Evolutionary conservation across 1,284 basidiomycete species (phyloP).

Genomic region (Microbotryum intermedium): DNA sequence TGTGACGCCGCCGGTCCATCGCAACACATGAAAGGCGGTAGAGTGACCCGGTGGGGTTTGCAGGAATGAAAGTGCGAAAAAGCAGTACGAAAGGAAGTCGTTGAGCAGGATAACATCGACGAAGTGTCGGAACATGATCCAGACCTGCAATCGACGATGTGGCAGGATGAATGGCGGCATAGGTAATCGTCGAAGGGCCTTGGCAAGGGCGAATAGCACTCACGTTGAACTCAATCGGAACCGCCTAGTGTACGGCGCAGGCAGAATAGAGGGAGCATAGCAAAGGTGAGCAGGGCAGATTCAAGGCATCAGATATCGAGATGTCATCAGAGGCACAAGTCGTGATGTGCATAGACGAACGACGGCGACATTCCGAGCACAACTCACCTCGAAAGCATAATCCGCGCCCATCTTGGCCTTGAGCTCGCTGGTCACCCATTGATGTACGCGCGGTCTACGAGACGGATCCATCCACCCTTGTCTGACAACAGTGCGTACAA

Average conservation of each 20-base stretch:
- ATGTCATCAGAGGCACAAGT: too few relatives aligned
- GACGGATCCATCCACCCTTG: slow-evolving; percentile 79
- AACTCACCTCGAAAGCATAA: slow-evolving; percentile 76
- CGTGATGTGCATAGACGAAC: background rate
- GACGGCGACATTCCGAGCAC: background rate
- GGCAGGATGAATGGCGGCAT: slow-evolving; percentile 26
- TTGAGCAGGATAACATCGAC: slow-evolving; percentile 96
- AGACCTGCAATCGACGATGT: slow-evolving; percentile 44
- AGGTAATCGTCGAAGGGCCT: slow-evolving; percentile 1
- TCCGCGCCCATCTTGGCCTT: slow-evolving; percentile 88
- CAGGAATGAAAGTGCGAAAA: slow-evolving; percentile 74
- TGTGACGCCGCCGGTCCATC: slow-evolving; percentile 76
- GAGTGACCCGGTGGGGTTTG: slow-evolving; percentile 74
- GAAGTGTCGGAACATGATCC: slow-evolving; percentile 82
- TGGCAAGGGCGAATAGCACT: slow-evolving; percentile 5
- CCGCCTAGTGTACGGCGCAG: slow-evolving; percentile 10
- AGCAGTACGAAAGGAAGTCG: slow-evolving; percentile 89
- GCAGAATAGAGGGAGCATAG: slow-evolving; percentile 38
- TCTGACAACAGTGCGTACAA: slow-evolving; percentile 68
- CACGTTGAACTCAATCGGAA: slow-evolving; percentile 61
- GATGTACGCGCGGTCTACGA: slow-evolving; percentile 48
- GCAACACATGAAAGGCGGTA: slow-evolving; percentile 56
- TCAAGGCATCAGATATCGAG: background rate
- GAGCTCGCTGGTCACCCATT: slow-evolving; percentile 80
- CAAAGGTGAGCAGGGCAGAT: too few relatives aligned